Conservation (phyloP, 495 filamentous ascomycete species). For the Penicillium crystallinum region DNA sequence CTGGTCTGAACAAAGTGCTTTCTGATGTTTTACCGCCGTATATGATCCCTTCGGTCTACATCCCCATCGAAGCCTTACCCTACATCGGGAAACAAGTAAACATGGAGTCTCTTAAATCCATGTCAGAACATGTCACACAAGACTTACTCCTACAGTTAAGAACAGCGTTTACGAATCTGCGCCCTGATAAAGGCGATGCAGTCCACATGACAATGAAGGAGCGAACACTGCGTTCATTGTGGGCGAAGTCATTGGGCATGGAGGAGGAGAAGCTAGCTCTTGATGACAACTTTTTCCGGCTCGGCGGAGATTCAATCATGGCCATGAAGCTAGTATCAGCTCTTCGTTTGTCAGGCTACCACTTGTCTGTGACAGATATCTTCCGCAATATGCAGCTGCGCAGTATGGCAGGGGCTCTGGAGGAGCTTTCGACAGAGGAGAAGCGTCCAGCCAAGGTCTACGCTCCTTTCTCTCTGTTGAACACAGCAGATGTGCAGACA, state of each 20-base stretch:
- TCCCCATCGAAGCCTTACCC: slow-evolving; percentile 18
- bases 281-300: slow-evolving; percentile 36
- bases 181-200: slow-evolving; percentile 4
- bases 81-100: neutral
- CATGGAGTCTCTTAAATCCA: neutral
- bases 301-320: slow-evolving; percentile 11
- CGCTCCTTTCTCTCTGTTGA: slow-evolving; percentile 31
- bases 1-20: slow-evolving; percentile 24
- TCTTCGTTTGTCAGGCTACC: slow-evolving; percentile 21
- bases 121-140: slow-evolving; percentile 13
- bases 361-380: slow-evolving; percentile 29
- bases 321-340: slow-evolving; percentile 10
- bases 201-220: slow-evolving; percentile 23
- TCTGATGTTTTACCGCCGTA: slow-evolving; percentile 28
- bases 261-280: slow-evolving; percentile 23
- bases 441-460: slow-evolving; percentile 11
- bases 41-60: slow-evolving; percentile 25
- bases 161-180: slow-evolving; percentile 10
- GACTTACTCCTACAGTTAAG: slow-evolving; percentile 12
- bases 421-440: neutral
- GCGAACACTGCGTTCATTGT: slow-evolving; percentile 32
- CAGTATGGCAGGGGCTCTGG: slow-evolving; percentile 20
- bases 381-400: slow-evolving; percentile 38
- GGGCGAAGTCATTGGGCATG: slow-evolving; percentile 37
- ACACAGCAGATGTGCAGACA: slow-evolving; percentile 17